Percentiles rank a stretch among this genome's conserved stretches.
Evolutionary conservation across 2,329 filamentous ascomycete genomes (phyloP).

Genomic region (Cercospora zeae-maydis): DNA sequence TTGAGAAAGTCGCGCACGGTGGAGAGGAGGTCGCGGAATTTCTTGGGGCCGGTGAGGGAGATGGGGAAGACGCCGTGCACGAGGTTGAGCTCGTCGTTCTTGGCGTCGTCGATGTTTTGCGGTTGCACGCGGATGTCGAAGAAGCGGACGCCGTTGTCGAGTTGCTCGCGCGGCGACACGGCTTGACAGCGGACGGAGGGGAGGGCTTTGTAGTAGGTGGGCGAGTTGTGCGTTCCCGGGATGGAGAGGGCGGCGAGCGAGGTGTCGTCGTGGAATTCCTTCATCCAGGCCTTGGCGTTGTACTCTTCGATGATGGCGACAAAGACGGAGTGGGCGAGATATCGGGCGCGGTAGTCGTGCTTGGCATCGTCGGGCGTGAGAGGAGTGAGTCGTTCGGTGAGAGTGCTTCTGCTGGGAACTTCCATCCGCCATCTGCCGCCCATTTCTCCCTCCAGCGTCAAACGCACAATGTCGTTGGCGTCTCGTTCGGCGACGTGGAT

Average conservation of each 20-base stretch:
- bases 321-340: constrained; percentile 39
- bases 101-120: constrained; percentile 53
- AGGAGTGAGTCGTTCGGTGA: constrained; percentile 39
- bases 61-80: constrained; percentile 91
- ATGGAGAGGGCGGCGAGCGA: constrained; percentile 80
- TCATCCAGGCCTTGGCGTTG: constrained; percentile 75
- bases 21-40: constrained; percentile 70
- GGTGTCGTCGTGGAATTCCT: constrained; percentile 64
- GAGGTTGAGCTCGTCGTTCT: constrained; percentile 65
- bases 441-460: constrained; percentile 66
- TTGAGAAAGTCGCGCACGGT: constrained; percentile 68
- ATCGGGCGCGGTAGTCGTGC: constrained; percentile 43
- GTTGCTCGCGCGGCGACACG: constrained; percentile 70
- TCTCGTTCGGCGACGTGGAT: constrained; percentile 57
- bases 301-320: constrained; percentile 67
- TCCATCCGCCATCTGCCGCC: constrained; percentile 67
- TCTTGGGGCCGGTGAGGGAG: constrained; percentile 74
- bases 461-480: constrained; percentile 62
- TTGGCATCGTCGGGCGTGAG: constrained; percentile 41
- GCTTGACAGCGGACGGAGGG: constrained; percentile 93
- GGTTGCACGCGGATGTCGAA: constrained; percentile 84
- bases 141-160: constrained; percentile 88
- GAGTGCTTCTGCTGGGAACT: constrained; percentile 55
- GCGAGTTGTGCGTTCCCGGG: constrained; percentile 92
- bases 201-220: constrained; percentile 77